Evolutionary conservation across 2,329 filamentous ascomycete genomes (phyloP).

Genomic region (Samsoniella hepiali): DNA sequence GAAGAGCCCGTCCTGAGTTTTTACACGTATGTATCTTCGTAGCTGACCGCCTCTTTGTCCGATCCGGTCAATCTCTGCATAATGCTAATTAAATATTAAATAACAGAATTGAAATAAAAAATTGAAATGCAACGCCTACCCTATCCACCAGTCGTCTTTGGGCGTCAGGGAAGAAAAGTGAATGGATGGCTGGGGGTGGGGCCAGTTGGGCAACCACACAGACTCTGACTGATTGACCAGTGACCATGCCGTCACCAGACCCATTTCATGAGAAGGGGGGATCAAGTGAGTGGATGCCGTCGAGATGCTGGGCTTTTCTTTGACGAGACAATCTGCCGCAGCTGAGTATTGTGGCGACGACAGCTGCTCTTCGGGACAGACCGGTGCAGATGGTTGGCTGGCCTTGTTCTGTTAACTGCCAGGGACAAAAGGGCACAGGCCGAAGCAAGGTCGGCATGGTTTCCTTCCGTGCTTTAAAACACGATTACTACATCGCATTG

Average conservation of each 20-base stretch:
- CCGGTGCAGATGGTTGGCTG: slow-evolving; percentile 10
- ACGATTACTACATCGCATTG: not conserved
- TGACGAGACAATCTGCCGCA: not conserved
- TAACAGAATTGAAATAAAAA: not conserved
- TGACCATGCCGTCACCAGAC: slow-evolving; percentile 16
- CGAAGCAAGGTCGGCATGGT: not conserved
- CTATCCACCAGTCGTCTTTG: slow-evolving; percentile 9
- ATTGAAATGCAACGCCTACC: not conserved
- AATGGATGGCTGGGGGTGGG: slow-evolving; percentile 20
- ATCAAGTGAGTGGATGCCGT: slow-evolving; percentile 13
- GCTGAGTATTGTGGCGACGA: not conserved
- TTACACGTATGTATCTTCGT: not conserved
- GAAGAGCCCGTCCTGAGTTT: not conserved
- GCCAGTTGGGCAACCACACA: slow-evolving; percentile 18
- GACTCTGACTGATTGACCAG: slow-evolving; percentile 14
- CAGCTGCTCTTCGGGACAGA: not conserved
- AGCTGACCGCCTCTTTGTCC: slow-evolving; percentile 12
- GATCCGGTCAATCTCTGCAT: not conserved
- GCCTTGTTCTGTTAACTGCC: not conserved
- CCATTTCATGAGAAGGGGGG: slow-evolving; percentile 4
- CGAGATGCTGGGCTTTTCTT: not conserved
- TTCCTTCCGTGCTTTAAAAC: not conserved
- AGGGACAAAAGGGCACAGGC: not conserved
- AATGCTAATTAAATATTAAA: not conserved
- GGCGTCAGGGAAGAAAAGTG: slow-evolving; percentile 1